Evolutionary conservation across 1,139 yeast genomes (phyloP).

Genomic region (Geotrichum bryndzae): DNA sequence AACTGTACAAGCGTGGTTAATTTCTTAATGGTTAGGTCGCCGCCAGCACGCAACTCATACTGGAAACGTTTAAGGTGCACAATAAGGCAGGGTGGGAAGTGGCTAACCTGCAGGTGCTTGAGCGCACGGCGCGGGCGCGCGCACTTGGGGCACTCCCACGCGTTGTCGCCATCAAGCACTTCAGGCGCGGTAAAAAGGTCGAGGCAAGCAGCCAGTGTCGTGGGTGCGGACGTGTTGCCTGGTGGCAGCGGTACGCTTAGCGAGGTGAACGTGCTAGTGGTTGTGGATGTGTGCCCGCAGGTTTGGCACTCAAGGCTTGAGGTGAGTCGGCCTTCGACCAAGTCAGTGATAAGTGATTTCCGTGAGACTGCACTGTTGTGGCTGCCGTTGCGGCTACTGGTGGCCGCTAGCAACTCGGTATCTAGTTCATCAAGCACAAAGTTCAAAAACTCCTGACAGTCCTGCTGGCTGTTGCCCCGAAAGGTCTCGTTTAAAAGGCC

Average conservation of each 20-base stretch:
- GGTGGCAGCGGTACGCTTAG: slow-evolving; percentile 67
- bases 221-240: slow-evolving; percentile 23
- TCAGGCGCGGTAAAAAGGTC: slow-evolving; percentile 64
- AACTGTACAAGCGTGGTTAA: slow-evolving; percentile 56
- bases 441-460: slow-evolving; percentile 83
- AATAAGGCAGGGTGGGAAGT: slow-evolving; percentile 68
- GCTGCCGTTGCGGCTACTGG: too few species aligned
- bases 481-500: slow-evolving; percentile 66
- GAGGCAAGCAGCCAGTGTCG: slow-evolving; percentile 58
- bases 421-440: slow-evolving; percentile 80
- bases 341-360: slow-evolving; percentile 38
- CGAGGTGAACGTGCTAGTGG: slow-evolving; percentile 74
- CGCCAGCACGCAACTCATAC: slow-evolving; percentile 33
- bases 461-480: slow-evolving; percentile 80
- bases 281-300: slow-evolving; percentile 76
- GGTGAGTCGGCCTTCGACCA: slow-evolving; percentile 85
- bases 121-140: slow-evolving; percentile 58
- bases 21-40: slow-evolving; percentile 39
- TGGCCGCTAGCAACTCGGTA: slow-evolving; percentile 51
- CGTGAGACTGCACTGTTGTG: slow-evolving; percentile 35
- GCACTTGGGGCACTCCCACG: slow-evolving; percentile 87
- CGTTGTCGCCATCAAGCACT: slow-evolving; percentile 70
- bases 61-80: slow-evolving; percentile 78
- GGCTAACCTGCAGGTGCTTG: slow-evolving; percentile 54
- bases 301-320: slow-evolving; percentile 70